Evolutionary conservation across 345 rosid genomes (phyloP).

Genomic region (Pseudoturritis turrita): DNA sequence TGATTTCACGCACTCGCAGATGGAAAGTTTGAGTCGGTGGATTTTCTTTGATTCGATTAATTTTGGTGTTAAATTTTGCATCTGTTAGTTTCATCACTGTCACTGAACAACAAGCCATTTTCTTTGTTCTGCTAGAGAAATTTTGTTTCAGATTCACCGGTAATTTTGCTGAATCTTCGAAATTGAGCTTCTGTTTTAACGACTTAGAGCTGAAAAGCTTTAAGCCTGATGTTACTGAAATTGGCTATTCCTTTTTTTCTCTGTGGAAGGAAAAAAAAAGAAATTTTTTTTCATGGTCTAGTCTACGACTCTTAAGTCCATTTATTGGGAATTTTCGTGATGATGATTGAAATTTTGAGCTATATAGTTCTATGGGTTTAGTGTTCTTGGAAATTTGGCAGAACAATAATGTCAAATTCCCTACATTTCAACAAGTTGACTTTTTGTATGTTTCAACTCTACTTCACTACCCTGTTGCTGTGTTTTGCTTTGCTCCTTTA

Average conservation of each 20-base stretch:
- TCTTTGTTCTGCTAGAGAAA: not conserved
- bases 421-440: not conserved
- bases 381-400: not conserved
- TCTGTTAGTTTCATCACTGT: not conserved
- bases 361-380: not conserved
- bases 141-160: not conserved
- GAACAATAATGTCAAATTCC: not conserved
- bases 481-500: not conserved
- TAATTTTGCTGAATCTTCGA: not conserved
- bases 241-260: not conserved
- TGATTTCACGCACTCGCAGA: not conserved
- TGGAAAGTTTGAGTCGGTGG: not conserved
- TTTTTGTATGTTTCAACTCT: not conserved
- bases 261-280: not conserved
- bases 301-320: conserved; percentile 8
- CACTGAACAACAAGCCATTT: not conserved
- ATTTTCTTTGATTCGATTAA: not conserved
- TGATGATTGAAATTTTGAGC: not conserved
- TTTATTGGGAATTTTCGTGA: not conserved
- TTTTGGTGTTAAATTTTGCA: not conserved
- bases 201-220: not conserved
- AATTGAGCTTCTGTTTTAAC: not conserved
- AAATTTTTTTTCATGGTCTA: not conserved
- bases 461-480: not conserved
- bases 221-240: not conserved